These are phyloP conservation scores for Fabrea salina DNA, from an alignment of 169 alveolate species.

Conservation along the genomic window DNA sequence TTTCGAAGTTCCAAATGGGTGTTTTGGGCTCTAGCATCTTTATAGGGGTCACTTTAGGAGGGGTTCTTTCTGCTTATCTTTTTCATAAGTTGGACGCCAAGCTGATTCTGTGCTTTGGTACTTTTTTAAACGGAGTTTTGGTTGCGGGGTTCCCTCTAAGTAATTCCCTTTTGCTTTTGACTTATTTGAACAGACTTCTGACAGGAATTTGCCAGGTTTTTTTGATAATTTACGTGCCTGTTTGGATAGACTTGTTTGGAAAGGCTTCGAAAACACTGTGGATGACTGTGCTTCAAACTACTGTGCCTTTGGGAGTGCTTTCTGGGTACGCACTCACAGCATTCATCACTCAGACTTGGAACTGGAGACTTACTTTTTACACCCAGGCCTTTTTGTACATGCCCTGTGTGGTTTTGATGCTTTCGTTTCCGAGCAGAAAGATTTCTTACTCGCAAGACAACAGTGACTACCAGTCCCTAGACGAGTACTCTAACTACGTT, in stretches of 20 bases:
- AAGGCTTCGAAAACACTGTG: slow-evolving; percentile 51
- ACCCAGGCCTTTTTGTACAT: slow-evolving; percentile 30
- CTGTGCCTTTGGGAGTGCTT: slow-evolving; percentile 71
- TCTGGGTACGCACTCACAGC: slow-evolving; percentile 63
- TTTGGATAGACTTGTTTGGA: slow-evolving; percentile 56
- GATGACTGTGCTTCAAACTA: slow-evolving; percentile 54
- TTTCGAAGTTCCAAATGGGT: slow-evolving; percentile 57
- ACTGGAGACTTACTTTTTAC: slow-evolving; percentile 58
- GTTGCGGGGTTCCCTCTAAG: not conserved
- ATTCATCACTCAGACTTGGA: not conserved
- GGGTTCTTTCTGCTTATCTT: not conserved
- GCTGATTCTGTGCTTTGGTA: not conserved
- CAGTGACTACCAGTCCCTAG: slow-evolving; percentile 35
- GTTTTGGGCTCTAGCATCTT: slow-evolving; percentile 64
- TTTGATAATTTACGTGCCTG: slow-evolving; percentile 45
- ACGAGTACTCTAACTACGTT: slow-evolving; percentile 28
- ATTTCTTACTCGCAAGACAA: slow-evolving; percentile 36
- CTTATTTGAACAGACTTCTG: not conserved
- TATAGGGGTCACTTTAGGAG: slow-evolving; percentile 58
- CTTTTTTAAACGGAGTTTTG: not conserved
- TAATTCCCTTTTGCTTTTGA: not conserved
- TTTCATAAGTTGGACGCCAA: not conserved
- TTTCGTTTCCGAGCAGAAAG: slow-evolving; percentile 37
- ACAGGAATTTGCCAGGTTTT: slow-evolving; percentile 1
- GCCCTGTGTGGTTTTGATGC: slow-evolving; percentile 27